These are phyloP conservation scores for Plasmodium reichenowi DNA, from an alignment of 169 alveolate species.

Conservation along the genomic window DNA sequence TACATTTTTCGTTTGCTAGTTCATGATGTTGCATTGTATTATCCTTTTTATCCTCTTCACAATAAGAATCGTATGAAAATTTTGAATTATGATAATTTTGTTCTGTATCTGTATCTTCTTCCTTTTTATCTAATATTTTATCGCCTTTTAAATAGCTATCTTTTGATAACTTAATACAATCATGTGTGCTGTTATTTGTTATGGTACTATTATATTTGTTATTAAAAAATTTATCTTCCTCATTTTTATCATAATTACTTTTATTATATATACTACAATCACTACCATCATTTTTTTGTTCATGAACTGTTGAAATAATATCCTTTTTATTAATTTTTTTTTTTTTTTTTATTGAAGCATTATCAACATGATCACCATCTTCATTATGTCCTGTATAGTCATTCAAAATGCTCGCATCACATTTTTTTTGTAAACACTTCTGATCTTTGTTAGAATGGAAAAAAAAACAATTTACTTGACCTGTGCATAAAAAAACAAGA, in stretches of 20 bases:
- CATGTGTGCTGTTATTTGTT: not conserved
- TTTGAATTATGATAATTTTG: no score
- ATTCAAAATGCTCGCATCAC: not conserved
- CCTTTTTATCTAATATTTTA: no score
- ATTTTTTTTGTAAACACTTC: not conserved
- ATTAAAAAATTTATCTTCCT: not conserved
- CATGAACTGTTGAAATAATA: no score
- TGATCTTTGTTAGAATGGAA: conserved; percentile 1
- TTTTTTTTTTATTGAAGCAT: no score
- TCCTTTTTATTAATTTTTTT: no score
- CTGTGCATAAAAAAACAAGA: conserved; percentile 33
- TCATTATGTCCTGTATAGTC: not conserved
- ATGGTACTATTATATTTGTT: not conserved
- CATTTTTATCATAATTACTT: not conserved
- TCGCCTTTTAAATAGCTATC: no score
- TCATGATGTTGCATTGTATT: no score
- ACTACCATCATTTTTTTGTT: not conserved
- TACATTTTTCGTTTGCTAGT: not conserved
- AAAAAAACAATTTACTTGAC: conserved; percentile 21
- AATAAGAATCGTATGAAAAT: no score
- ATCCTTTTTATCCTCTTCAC: no score
- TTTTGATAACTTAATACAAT: not conserved
- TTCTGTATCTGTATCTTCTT: no score
- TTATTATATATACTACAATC: not conserved
- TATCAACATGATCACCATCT: not conserved